These are phyloP conservation scores for Pythium vanterpoolii DNA, from an alignment of 352 stramenopile genomes.

Conservation along the genomic window DNA sequence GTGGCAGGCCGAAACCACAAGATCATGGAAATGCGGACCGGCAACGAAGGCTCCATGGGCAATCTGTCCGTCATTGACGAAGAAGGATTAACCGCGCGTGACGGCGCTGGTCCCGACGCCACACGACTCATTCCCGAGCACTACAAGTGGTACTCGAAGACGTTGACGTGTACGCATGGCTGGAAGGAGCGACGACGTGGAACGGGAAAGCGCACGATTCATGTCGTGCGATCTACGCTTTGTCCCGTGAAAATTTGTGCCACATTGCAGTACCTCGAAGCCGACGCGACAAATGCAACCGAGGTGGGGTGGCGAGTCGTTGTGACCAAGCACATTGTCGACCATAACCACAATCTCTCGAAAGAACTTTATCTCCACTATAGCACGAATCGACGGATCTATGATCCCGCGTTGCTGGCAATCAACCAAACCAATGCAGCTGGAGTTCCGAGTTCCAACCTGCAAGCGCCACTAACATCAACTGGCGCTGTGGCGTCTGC, in stretches of 20 bases:
- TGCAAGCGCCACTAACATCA: not conserved
- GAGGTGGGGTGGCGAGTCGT: constrained; percentile 55
- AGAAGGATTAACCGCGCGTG: not conserved
- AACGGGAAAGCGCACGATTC: constrained; percentile 56
- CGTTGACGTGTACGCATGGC: constrained; percentile 73
- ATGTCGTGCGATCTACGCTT: constrained; percentile 58
- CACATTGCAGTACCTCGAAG: constrained; percentile 51
- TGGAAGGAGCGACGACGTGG: constrained; percentile 76
- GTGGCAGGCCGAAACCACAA: constrained; percentile 67
- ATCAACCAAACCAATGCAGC: constrained; percentile 37
- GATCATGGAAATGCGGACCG: constrained; percentile 40
- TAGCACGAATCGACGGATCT: constrained; percentile 74
- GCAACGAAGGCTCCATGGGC: not conserved
- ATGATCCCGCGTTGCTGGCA: constrained; percentile 60
- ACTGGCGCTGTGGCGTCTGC: not conserved
- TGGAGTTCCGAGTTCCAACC: not conserved
- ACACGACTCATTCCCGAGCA: constrained; percentile 51
- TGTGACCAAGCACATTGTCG: constrained; percentile 68
- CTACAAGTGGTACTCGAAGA: constrained; percentile 84
- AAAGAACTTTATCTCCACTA: constrained; percentile 72
- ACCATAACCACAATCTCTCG: constrained; percentile 83
- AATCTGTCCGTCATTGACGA: not conserved
- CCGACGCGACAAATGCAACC: not conserved
- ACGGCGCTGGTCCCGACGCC: constrained; percentile 3
- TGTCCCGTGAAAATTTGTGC: constrained; percentile 81